Conservation (phyloP, 305 asterid species). For the Petunia hybrid region DNA sequence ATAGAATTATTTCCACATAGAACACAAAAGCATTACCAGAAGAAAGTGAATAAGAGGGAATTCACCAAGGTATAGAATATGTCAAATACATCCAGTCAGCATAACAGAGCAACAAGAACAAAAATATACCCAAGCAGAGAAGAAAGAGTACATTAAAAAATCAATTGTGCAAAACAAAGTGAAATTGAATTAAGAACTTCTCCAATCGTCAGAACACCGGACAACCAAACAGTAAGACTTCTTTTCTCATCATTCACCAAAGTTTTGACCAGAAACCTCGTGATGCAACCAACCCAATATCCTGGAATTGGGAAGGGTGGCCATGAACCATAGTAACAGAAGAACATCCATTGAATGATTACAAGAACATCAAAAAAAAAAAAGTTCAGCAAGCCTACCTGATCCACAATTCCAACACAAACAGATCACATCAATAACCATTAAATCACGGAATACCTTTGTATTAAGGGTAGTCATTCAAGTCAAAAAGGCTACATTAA, state of each 20-base stretch:
- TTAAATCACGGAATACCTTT: not conserved
- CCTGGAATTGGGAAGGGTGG: not conserved
- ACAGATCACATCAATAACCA: not conserved
- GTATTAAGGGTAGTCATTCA: not conserved
- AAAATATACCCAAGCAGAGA: not conserved
- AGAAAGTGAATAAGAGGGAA: not conserved
- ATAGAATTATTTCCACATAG: not conserved
- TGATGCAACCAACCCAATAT: conserved; percentile 5
- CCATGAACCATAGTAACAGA: not conserved
- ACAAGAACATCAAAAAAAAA: not conserved
- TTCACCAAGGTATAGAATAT: not conserved
- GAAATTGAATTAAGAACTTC: too few species aligned
- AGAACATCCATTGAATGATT: not conserved
- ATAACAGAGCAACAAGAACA: not conserved
- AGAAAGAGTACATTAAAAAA: not conserved
- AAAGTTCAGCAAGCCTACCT: not conserved
- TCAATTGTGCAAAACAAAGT: conserved; percentile 3
- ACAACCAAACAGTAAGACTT: not conserved
- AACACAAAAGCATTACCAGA: conserved; percentile 2
- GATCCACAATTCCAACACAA: not conserved
- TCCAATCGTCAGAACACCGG: not conserved
- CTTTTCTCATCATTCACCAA: not conserved
- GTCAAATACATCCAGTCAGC: conserved; percentile 5
- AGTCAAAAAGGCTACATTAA: too few species aligned
- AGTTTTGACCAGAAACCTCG: not conserved